Base-by-base conservation (phyloP, 2,329 filamentous ascomycete species). In the Nectriaceae sp. region DNA sequence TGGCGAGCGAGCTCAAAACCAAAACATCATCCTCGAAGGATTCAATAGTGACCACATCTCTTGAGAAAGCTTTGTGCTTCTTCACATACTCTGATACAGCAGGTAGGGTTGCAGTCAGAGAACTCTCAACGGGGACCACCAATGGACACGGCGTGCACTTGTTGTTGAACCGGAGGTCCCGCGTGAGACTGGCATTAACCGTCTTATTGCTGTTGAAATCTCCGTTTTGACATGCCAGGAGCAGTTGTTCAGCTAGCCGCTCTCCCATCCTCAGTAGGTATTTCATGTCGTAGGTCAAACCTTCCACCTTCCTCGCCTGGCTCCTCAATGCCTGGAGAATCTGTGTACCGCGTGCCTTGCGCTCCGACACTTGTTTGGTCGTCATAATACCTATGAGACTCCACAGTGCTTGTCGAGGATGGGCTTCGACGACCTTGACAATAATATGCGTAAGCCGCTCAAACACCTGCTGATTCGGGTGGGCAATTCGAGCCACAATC, bases 381-480 rank as follows among this genome's bases (percentile, higher is more conserved):
- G 93, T 93, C 59, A 91, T 86, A 38, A 97, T 86, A 8, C 92
- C 90, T 45, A 97, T 82, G 29, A 99, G 73, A 61, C 87, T 89
- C 95, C 94, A 99, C 21, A 97, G 70, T 1, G 92, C 87, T 68
- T 99, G 94, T 52, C 89, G 90, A 1, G 94, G 93, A 67, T 97
- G 89, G n/a, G 84, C 78, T 36, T 84, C 79, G 8, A 96, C 86
- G n/a, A 97, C 90, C 65, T 89, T 93, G 52, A 87, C 74, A 46
- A 99, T 91, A 56, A 97, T 93, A 26, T 80, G 79, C 44, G 86
- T 83, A 5, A 99, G 74, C 10, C 89, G 75, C 49, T 86, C 83
- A 70, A 90, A 95, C 2, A 96, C 90, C 2, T 84, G 82, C 4
- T 70, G 70, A 65, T 96, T 89, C 1, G 87, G 84, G 70, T 99